Conservation (phyloP, 805 yeast genomes). For the Alloascoidea africana region DNA sequence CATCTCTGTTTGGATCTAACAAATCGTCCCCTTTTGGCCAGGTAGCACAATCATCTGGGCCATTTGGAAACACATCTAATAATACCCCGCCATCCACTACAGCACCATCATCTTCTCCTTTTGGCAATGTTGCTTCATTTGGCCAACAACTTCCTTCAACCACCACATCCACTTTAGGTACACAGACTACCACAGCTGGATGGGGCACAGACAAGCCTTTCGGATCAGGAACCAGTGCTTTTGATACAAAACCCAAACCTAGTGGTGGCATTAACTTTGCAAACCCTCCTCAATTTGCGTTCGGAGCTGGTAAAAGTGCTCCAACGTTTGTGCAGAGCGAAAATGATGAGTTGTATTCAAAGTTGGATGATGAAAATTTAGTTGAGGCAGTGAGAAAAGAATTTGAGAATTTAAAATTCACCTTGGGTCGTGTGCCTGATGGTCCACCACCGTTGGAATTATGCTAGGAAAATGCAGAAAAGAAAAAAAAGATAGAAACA, state of each 20-base stretch:
- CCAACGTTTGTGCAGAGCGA: slow-evolving; percentile 19
- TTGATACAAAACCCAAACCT: too few species aligned
- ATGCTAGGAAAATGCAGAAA: slow-evolving; percentile 9
- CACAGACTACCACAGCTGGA: slow-evolving; percentile 4
- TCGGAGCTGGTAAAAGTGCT: not conserved
- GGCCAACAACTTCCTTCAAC: not conserved
- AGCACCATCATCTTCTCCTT: too few species aligned
- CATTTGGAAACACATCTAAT: not conserved
- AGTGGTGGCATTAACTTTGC: too few species aligned
- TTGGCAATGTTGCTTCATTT: not conserved
- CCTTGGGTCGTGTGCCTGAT: slow-evolving; percentile 17
- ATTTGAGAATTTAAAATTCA: slow-evolving; percentile 22
- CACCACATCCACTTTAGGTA: not conserved
- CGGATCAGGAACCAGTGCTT: slow-evolving; percentile 1
- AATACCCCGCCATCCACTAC: not conserved
- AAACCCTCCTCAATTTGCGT: too few species aligned
- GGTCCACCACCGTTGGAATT: slow-evolving; percentile 15
- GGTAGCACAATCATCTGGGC: not conserved
- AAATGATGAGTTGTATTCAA: slow-evolving; percentile 15
- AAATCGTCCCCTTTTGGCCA: not conserved
- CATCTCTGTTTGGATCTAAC: not conserved
- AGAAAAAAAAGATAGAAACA: too few species aligned
- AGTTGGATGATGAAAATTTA: slow-evolving; percentile 24
- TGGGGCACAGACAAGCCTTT: not conserved
- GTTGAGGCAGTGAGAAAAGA: slow-evolving; percentile 27